A percentile compares a stretch with the other conserved stretches of the same genome.
phyloP scores from a whole-genome alignment of 192 early-diverging fungal genomes.

The Umbelopsis ramanniana region DNA sequence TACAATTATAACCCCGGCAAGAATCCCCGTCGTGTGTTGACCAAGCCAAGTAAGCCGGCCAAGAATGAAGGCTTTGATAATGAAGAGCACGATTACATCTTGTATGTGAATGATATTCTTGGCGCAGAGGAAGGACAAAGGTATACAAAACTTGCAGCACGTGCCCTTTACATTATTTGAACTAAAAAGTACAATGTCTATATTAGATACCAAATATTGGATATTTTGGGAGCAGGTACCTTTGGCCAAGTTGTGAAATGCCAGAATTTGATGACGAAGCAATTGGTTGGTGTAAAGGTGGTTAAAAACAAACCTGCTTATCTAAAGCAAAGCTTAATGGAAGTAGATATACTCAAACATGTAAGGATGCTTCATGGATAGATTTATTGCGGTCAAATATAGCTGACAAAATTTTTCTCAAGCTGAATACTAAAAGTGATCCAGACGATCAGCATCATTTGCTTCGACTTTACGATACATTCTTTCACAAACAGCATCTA shows the following conservation, averaged over 20 bases:
- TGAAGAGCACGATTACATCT: constrained; percentile 92
- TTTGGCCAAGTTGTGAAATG: constrained; percentile 99
- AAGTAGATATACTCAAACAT: constrained; percentile 89
- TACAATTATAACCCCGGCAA: constrained; percentile 79
- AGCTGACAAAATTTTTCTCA: not conserved
- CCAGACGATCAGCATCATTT: constrained; percentile 87
- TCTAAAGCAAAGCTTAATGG: constrained; percentile 95
- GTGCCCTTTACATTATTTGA: not conserved
- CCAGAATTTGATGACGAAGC: constrained; percentile 84
- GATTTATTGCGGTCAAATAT: not conserved
- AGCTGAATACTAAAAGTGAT: constrained; percentile 91
- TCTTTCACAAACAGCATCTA: constrained; percentile 90
- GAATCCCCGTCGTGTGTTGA: constrained; percentile 90
- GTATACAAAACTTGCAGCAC: constrained; percentile 36
- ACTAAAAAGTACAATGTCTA: not conserved
- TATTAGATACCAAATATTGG: constrained; percentile 85
- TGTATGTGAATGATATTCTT: constrained; percentile 94
- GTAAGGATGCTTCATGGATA: constrained; percentile 42
- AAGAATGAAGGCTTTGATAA: constrained; percentile 95
- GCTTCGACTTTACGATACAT: constrained; percentile 84
- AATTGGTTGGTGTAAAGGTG: constrained; percentile 91
- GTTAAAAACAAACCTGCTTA: constrained; percentile 98
- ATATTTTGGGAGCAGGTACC: constrained; percentile 93
- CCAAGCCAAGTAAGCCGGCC: constrained; percentile 87
- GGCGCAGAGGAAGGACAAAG: constrained; percentile 85